These are phyloP conservation scores for Escovopsis weberi DNA, from an alignment of 2,329 filamentous ascomycete species.

Conservation along the genomic window DNA sequence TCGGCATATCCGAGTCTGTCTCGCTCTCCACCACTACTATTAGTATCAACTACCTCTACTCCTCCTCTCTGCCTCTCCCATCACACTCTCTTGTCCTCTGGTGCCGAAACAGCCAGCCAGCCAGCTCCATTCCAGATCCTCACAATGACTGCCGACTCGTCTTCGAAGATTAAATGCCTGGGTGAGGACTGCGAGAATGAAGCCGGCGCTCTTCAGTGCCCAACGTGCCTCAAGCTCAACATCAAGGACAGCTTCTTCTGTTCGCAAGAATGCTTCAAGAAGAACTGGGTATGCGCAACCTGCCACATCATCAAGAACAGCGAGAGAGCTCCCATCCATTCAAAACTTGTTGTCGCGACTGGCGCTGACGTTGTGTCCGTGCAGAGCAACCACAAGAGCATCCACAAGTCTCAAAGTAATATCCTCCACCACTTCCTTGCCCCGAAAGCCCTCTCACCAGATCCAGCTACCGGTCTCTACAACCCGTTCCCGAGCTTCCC, in stretches of 20 bases:
- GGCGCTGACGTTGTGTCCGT: conserved; percentile 7
- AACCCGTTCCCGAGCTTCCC: conserved; percentile 85
- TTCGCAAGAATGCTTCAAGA: conserved; percentile 97
- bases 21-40: too few relatives aligned
- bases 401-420: conserved; percentile 58
- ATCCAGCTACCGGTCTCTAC: conserved; percentile 77
- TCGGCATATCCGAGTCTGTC: too few relatives aligned
- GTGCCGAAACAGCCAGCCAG: background rate
- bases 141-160: conserved; percentile 34
- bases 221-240: conserved; percentile 81
- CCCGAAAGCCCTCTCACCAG: conserved; percentile 76
- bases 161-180: conserved; percentile 55
- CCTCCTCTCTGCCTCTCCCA: too few relatives aligned
- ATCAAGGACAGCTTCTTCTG: conserved; percentile 90
- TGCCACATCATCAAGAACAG: background rate
- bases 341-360: too few relatives aligned
- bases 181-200: conserved; percentile 78
- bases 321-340: background rate
- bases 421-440: conserved; percentile 59
- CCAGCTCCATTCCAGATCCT: too few relatives aligned
- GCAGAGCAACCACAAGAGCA: conserved; percentile 63
- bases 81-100: too few relatives aligned
- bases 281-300: conserved; percentile 67
- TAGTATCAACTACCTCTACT: too few relatives aligned
- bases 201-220: conserved; percentile 77